Conservation (phyloP, 495 filamentous ascomycete species). For the Xylaria sp. region DNA sequence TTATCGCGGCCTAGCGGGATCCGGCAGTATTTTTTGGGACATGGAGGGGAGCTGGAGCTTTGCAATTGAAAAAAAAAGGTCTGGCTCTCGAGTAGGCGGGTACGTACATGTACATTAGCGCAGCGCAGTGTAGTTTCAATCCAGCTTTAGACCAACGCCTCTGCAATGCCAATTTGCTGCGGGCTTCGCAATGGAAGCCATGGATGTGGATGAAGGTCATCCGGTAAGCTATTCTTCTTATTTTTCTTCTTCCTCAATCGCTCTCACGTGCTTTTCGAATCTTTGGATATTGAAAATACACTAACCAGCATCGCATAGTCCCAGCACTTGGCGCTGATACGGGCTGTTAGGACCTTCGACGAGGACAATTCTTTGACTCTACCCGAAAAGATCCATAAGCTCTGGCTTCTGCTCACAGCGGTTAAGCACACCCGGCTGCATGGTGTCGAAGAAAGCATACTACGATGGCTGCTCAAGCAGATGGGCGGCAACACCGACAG, state of each 20-base stretch:
- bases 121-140: slow-evolving; percentile 5
- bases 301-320: slow-evolving; percentile 29
- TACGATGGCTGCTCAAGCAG: slow-evolving; percentile 57
- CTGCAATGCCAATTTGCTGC: slow-evolving; percentile 32
- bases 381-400: slow-evolving; percentile 47
- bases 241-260: not conserved
- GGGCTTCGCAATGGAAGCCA: slow-evolving; percentile 30
- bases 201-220: slow-evolving; percentile 37
- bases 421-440: slow-evolving; percentile 46
- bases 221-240: slow-evolving; percentile 25
- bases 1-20: slow-evolving; percentile 28
- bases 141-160: not conserved
- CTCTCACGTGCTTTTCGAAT: slow-evolving; percentile 15
- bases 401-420: slow-evolving; percentile 46
- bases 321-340: slow-evolving; percentile 38
- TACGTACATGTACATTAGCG: no score
- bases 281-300: slow-evolving; percentile 12
- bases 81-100: slow-evolving; percentile 28
- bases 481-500: slow-evolving; percentile 50
- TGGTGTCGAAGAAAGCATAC: slow-evolving; percentile 54
- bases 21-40: slow-evolving; percentile 24
- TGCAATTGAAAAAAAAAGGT: slow-evolving; percentile 32
- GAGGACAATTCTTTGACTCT: slow-evolving; percentile 45
- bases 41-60: slow-evolving; percentile 30
- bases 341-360: slow-evolving; percentile 46